Conservation (phyloP, 2,329 filamentous ascomycete genomes). For the Fusarium palustre region DNA sequence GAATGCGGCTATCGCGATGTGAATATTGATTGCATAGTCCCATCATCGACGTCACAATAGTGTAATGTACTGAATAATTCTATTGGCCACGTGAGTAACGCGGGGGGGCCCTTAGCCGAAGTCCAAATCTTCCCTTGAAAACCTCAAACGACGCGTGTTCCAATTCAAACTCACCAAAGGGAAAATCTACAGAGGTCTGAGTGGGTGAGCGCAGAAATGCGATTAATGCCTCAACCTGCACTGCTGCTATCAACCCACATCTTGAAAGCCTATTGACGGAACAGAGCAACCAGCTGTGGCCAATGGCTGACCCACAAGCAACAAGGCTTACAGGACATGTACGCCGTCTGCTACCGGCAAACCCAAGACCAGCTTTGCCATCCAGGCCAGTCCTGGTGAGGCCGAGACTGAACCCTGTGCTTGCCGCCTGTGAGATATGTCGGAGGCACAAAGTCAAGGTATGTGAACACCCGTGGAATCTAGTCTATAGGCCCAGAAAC, state of each 20-base stretch:
- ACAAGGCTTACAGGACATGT: not conserved
- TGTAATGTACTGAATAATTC: not conserved
- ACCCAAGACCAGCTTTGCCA: accelerated
- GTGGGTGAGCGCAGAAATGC: not conserved
- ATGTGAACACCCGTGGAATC: not conserved
- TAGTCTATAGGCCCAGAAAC: not conserved
- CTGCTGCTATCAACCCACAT: accelerated
- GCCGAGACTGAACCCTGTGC: conserved; percentile 18
- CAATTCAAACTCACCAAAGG: not conserved
- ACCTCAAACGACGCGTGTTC: not conserved
- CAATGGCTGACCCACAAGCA: not conserved
- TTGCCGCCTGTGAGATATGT: conserved; percentile 36
- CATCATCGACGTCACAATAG: not conserved
- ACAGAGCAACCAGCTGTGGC: not conserved
- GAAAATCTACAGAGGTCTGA: too few species aligned
- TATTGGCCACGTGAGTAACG: not conserved
- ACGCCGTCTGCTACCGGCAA: conserved; percentile 12
- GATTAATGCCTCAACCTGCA: not conserved
- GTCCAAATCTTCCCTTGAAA: not conserved
- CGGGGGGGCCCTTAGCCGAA: not conserved
- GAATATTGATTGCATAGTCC: not conserved
- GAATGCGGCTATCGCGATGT: not conserved
- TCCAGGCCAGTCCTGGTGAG: not conserved
- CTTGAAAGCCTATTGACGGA: too few species aligned
- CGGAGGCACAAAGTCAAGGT: conserved; percentile 42